Conservation (phyloP, 2,329 filamentous ascomycete genomes). For the Emmonsiellopsis sp. region DNA sequence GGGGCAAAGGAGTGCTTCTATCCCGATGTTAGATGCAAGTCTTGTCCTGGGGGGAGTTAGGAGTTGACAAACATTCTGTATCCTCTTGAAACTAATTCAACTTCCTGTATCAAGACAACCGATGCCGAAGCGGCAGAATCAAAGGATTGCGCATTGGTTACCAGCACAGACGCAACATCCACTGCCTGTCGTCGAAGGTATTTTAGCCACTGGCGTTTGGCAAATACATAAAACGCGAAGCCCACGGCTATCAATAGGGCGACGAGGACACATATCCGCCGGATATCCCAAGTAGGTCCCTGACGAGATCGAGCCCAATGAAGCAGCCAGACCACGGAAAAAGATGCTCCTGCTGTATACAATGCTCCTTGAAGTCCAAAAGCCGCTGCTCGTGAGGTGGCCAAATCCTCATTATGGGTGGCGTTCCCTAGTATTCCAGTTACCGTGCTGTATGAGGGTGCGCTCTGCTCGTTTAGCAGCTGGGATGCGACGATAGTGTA, state of each 20-base stretch:
- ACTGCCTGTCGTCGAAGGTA: slow-evolving; percentile 68
- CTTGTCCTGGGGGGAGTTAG: background rate
- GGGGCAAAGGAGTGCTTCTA: slow-evolving; percentile 80
- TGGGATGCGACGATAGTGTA: slow-evolving; percentile 91
- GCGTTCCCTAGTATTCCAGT: slow-evolving; percentile 24
- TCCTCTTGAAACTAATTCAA: slow-evolving; percentile 87
- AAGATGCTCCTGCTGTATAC: slow-evolving; percentile 53
- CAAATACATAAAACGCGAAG: slow-evolving; percentile 58
- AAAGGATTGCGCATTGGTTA: slow-evolving; percentile 67
- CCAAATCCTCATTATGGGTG: slow-evolving; percentile 20
- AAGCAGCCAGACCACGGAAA: slow-evolving; percentile 56
- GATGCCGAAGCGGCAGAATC: slow-evolving; percentile 68
- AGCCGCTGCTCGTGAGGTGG: slow-evolving; percentile 26
- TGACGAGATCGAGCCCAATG: slow-evolving; percentile 58
- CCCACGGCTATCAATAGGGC: slow-evolving; percentile 43
- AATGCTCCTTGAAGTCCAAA: slow-evolving; percentile 57
- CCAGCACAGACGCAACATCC: slow-evolving; percentile 56
- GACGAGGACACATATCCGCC: slow-evolving; percentile 30
- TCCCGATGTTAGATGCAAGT: slow-evolving; percentile 12
- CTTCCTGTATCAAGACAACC: slow-evolving; percentile 78
- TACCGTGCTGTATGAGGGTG: slow-evolving; percentile 31
- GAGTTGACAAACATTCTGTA: slow-evolving; percentile 61
- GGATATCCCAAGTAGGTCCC: slow-evolving; percentile 32
- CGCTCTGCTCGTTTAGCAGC: slow-evolving; percentile 57
- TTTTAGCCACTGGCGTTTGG: slow-evolving; percentile 71